Base-by-base conservation (phyloP, 805 yeast genomes). In the Candida tallmaniae region DNA sequence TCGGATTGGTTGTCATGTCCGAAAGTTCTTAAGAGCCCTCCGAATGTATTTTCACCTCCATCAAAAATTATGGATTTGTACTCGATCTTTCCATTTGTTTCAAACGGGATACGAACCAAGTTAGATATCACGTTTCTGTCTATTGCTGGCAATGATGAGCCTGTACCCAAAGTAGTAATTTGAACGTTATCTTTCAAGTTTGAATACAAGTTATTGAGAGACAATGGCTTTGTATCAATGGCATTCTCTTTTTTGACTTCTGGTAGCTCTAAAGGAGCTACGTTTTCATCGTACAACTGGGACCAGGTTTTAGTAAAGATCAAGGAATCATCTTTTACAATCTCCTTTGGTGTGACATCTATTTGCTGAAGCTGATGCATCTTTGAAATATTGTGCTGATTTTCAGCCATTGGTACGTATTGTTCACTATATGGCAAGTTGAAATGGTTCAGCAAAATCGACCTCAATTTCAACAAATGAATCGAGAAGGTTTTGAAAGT, bases 21-120 rank as follows among this genome's bases (percentile, higher is more conserved):
- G 41, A 77, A 77, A 37, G 76, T 65, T 45, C 97, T 73, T 21
- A 62, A 54, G 41, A 93, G 57, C 0, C 84, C 61, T 2, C 95
- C 96, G 15, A 82, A 48, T 0, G 97, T 86, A 39, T 86, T 88
- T 53, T 93, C 99, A 12, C 99, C 99, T n/a, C 93, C 95, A 59
- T 93, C 99, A 23, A 93, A 60, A 15, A 93, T 46, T 0, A 84
- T 53, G 3, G 80, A 56, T 43, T 74, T 61, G 47, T 52, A 68
- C 5, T 35, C 34, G 4, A 58, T 27, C 3, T 47, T 39, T 0
- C 47, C 59, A 17, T 46, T 33, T 5, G 32, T 38, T 1, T 31
- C 32, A 38, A 54, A 68, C 1, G 96, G 95, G 1, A 88, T 47
- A 41, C 96, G 73, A 2, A 93, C 69, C 16, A 88, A 54, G 13